Percentiles rank a stretch among this genome's conserved stretches.
These are phyloP conservation scores for Talinum fruticosum DNA, from an alignment of 148 eudicot species.

Conservation along the genomic window DNA sequence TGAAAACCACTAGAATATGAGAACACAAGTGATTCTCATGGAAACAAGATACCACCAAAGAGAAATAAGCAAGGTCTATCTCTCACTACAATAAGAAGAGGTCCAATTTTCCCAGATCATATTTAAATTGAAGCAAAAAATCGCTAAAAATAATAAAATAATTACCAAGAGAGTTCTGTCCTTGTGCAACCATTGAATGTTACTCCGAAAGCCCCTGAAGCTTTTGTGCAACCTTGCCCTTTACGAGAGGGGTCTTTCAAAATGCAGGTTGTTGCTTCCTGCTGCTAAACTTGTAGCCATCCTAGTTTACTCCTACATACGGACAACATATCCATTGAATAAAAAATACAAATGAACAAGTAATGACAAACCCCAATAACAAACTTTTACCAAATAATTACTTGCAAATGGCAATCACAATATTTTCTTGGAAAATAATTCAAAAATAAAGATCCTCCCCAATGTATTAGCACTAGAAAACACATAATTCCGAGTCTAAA, in stretches of 20 bases:
- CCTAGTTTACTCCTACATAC: constrained; percentile 23
- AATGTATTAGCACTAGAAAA: background rate
- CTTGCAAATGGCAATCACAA: background rate
- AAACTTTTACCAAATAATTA: background rate
- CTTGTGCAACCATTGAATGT: constrained; percentile 31
- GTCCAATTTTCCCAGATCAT: background rate
- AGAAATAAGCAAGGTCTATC: no score
- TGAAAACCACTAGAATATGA: background rate
- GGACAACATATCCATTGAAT: background rate
- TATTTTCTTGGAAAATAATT: background rate
- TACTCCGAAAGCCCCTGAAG: constrained; percentile 36
- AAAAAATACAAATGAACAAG: background rate
- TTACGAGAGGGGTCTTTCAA: constrained; percentile 37
- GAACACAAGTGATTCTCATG: no score
- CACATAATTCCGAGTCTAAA: background rate
- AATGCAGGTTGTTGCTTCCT: constrained; percentile 40
- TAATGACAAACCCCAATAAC: background rate
- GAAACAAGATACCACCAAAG: no score
- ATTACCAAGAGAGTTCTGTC: constrained; percentile 1
- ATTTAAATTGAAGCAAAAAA: background rate
- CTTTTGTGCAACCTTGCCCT: constrained; percentile 38
- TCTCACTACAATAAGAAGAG: no score
- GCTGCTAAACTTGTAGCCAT: constrained; percentile 63
- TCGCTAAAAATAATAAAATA: background rate
- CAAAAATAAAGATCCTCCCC: background rate